These are phyloP conservation scores for Escallonia rubra DNA, from an alignment of 129 eudicot genomes.

Conservation along the genomic window DNA sequence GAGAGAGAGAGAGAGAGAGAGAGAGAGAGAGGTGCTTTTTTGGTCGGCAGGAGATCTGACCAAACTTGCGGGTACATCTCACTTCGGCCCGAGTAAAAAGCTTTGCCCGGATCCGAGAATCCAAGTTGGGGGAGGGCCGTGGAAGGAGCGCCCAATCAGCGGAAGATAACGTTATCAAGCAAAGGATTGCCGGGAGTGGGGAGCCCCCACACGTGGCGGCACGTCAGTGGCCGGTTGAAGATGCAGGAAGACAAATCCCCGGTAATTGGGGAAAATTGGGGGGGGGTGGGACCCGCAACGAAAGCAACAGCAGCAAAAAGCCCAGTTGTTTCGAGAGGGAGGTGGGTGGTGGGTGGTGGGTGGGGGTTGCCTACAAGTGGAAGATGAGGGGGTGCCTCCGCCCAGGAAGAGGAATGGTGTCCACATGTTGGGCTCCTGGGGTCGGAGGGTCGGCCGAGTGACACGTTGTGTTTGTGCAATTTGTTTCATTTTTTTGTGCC, in stretches of 20 bases:
- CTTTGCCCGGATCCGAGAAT: neutral
- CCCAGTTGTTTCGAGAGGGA: neutral
- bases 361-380: no score
- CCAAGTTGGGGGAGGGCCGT: conserved; percentile 4
- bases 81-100: no score
- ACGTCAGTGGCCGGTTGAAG: neutral
- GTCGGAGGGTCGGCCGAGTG: no score
- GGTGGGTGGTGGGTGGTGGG: neutral
- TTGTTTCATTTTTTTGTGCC: neutral
- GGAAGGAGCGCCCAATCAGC: conserved; percentile 13
- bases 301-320: neutral
- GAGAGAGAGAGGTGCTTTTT: no score
- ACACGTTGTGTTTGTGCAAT: neutral
- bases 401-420: neutral
- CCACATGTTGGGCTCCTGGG: neutral
- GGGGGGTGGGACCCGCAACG: neutral
- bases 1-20: no score
- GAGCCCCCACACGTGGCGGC: conserved; percentile 12
- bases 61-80: no score
- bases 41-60: no score
- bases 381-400: no score
- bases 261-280: neutral
- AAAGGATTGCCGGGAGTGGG: neutral
- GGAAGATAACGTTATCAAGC: conserved; percentile 23
- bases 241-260: neutral